phyloP scores from a whole-genome alignment of 106 monocot genomes.

The Hemerocallis citrina region DNA sequence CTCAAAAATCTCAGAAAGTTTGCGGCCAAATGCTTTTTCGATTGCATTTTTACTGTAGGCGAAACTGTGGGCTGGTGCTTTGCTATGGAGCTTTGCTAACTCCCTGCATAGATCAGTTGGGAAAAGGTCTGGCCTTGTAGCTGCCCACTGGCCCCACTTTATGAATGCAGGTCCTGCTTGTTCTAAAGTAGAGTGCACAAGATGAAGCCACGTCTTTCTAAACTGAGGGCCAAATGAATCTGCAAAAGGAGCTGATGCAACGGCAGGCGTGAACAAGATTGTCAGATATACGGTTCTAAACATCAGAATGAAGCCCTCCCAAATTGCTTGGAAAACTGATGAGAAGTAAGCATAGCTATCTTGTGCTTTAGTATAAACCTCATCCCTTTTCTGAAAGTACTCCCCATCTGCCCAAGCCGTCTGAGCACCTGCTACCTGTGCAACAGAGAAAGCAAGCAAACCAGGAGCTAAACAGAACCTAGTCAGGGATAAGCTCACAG shows the following conservation, averaged over 20 bases:
- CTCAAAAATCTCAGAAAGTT: conserved; percentile 69
- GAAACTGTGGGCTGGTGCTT: conserved; percentile 69
- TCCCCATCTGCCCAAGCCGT: conserved; percentile 41
- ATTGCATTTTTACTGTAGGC: conserved; percentile 53
- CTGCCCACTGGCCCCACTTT: conserved; percentile 84
- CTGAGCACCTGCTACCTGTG: conserved; percentile 19
- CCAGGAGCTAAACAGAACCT: conserved; percentile 41
- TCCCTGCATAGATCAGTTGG: conserved; percentile 54
- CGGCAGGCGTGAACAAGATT: conserved; percentile 39
- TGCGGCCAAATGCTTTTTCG: conserved; percentile 61
- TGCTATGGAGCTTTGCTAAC: conserved; percentile 55
- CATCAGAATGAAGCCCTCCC: conserved; percentile 36
- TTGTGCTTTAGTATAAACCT: conserved; percentile 40
- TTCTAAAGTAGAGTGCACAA: conserved; percentile 52
- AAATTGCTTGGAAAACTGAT: conserved; percentile 27
- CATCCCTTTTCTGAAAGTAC: conserved; percentile 27
- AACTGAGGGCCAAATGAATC: conserved; percentile 29
- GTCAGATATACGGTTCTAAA: conserved; percentile 49
- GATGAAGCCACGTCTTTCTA: conserved; percentile 41
- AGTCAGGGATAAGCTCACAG: conserved; percentile 31
- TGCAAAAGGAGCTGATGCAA: conserved; percentile 56
- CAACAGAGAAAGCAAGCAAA: conserved; percentile 40
- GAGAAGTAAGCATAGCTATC: conserved; percentile 37
- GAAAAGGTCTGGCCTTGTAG: conserved; percentile 73
- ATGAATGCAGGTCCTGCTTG: conserved; percentile 73